A percentile compares a stretch with the other conserved stretches of the same genome.
phyloP scores from a whole-genome alignment of 1,284 basidiomycete species.

The Microstroma glucosiphilum region DNA sequence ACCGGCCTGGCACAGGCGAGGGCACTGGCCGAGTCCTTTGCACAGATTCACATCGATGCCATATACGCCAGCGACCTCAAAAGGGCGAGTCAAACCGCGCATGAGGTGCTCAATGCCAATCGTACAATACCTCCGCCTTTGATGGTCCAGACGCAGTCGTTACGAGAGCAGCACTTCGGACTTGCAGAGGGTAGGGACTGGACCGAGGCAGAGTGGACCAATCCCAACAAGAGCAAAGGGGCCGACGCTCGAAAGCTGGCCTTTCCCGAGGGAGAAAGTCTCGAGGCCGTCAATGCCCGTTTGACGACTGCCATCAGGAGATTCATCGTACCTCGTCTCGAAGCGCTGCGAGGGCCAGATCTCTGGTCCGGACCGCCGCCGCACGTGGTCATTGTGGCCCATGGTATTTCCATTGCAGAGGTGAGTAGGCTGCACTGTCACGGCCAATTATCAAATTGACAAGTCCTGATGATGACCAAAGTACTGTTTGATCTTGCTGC shows the following conservation, averaged over 20 bases:
- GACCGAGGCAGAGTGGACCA: conserved; percentile 51
- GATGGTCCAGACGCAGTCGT: conserved; percentile 54
- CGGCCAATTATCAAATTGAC: no score
- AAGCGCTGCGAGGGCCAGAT: conserved; percentile 18
- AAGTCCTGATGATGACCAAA: neutral
- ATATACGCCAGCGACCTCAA: conserved; percentile 75
- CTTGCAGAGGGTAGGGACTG: conserved; percentile 65
- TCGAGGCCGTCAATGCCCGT: conserved; percentile 63
- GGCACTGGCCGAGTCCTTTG: conserved; percentile 64
- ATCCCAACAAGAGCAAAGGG: conserved; percentile 25
- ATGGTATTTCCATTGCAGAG: conserved; percentile 70
- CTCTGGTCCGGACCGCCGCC: conserved; percentile 22
- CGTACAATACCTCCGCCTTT: conserved; percentile 57
- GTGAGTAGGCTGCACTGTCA: conserved; percentile 8
- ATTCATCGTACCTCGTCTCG: conserved; percentile 61
- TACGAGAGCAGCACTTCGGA: conserved; percentile 60
- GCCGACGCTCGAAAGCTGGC: conserved; percentile 56
- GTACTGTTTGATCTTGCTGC: neutral
- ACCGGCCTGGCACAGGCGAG: conserved; percentile 83
- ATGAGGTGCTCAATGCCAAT: conserved; percentile 57
- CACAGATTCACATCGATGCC: conserved; percentile 59
- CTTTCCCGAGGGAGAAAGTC: conserved; percentile 69
- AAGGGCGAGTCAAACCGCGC: conserved; percentile 68
- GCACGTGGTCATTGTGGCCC: conserved; percentile 70
- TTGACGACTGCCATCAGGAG: conserved; percentile 61